Evolutionary conservation across 73 alveolate genomes (phyloP), one percentile per base, ranked within the genome.

Genomic region (Stentor coeruleus): DNA sequence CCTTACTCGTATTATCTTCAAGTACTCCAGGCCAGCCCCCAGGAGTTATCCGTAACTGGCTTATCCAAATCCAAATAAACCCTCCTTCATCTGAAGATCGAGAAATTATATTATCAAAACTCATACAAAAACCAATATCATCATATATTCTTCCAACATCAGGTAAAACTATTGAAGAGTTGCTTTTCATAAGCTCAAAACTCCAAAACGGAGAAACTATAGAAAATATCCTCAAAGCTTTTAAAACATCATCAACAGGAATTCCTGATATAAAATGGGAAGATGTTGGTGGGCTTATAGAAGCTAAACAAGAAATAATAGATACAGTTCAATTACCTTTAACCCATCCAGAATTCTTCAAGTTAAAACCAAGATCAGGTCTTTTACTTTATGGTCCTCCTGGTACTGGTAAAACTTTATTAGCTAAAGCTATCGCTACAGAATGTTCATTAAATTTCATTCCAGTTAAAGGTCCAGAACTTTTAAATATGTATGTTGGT

Each of bases 391-490:
- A 86, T 87, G 99, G 99, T 2, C 99, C 98, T 0, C 99, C 99
- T 11, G 98, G 98, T 14, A 94, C 98, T 35, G 99, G 99, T 33
- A 92, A 93, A 74, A 95, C 98, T 11, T 84, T 95, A 11, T 86
- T 93, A 36, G 98, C 99, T 3, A 95, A 95, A 80, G 96, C 97
- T 35, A 90, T 93, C 20, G 97, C 96, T 15, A 90, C 97, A 35
- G 97, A 95, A 74, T 89, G 92, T 77, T 76, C 88, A 60, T 81
- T 93, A 93, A 93, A 94, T 89, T 93, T 93, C 86, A 86, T 93
- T 41, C 93, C 98, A 3, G 98, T 96, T 3, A 96, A 96, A 88
- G 99, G 99, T 2, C 99, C 99, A 6, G 99, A 95, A 77, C 79
- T 95, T 58, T 89, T 95, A 6, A 95, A 95, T 81, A 91, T 91